Evolutionary conservation across 2,329 filamentous ascomycete species (phyloP).

Genomic region (Verticillium tricorpus): DNA sequence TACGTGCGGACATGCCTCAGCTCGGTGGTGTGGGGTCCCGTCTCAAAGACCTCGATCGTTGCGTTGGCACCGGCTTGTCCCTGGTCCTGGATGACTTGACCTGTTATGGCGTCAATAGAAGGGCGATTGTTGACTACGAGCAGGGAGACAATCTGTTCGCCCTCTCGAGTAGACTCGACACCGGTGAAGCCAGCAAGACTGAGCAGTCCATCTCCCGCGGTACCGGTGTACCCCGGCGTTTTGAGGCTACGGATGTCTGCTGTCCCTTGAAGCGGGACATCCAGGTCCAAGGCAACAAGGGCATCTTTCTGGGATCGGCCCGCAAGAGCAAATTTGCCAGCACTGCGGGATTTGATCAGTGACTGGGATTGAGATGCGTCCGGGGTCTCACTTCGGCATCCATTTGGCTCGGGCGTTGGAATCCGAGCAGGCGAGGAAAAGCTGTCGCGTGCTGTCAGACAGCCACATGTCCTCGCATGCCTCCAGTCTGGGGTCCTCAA

Average conservation of each 20-base stretch:
- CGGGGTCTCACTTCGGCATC: slow-evolving; percentile 19
- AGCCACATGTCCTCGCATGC: slow-evolving; percentile 27
- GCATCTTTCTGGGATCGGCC: slow-evolving; percentile 24
- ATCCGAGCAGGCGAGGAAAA: slow-evolving; percentile 25
- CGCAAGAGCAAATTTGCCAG: slow-evolving; percentile 17
- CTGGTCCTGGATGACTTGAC: slow-evolving; percentile 12
- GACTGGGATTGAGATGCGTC: background rate
- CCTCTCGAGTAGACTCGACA: slow-evolving; percentile 14
- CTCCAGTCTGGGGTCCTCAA: slow-evolving; percentile 19
- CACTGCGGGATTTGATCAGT: background rate
- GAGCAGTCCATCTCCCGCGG: slow-evolving; percentile 23
- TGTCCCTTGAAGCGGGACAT: slow-evolving; percentile 16
- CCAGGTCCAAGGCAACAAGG: slow-evolving; percentile 25
- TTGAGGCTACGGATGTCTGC: slow-evolving; percentile 18
- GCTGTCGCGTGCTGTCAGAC: slow-evolving; percentile 20
- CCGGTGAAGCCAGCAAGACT: slow-evolving; percentile 24
- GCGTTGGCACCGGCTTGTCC: slow-evolving; percentile 32
- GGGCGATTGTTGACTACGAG: slow-evolving; percentile 20
- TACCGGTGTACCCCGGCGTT: slow-evolving; percentile 22
- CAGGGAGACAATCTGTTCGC: slow-evolving; percentile 11
- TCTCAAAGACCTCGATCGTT: slow-evolving; percentile 50
- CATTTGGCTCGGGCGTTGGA: slow-evolving; percentile 8
- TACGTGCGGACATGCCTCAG: slow-evolving; percentile 19
- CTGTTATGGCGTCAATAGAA: slow-evolving; percentile 17
- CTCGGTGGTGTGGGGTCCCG: slow-evolving; percentile 6